Conservation (phyloP, 108 stramenopile species). For the Conticribra weissflogii region DNA sequence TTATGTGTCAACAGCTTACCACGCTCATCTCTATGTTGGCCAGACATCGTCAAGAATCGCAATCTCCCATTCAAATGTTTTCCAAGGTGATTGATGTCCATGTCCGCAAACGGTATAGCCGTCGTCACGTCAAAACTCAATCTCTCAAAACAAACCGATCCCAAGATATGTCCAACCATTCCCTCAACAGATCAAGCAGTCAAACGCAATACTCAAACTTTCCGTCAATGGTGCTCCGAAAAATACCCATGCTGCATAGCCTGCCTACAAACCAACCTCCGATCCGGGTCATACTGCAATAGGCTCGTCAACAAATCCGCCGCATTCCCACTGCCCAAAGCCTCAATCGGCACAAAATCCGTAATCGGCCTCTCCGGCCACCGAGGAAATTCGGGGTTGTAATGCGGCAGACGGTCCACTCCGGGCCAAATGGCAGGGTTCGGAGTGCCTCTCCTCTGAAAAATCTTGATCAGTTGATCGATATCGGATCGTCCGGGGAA, state of each 20-base stretch:
- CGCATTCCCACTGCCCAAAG: slow-evolving; percentile 67
- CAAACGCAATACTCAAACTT: background rate
- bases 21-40: too few relatives aligned
- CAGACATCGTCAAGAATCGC: too few relatives aligned
- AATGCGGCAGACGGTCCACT: slow-evolving; percentile 88
- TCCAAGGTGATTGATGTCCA: too few relatives aligned
- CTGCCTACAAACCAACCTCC: slow-evolving; percentile 82
- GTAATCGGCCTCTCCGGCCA: slow-evolving; percentile 86
- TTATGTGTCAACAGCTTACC: too few relatives aligned
- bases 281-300: slow-evolving; percentile 88
- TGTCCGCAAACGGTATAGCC: too few relatives aligned
- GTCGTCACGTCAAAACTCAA: too few relatives aligned
- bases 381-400: slow-evolving; percentile 89
- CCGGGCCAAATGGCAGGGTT: slow-evolving; percentile 88
- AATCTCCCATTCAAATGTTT: too few relatives aligned
- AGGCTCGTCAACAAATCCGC: slow-evolving; percentile 79
- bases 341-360: slow-evolving; percentile 76
- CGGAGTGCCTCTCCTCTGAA: slow-evolving; percentile 92
- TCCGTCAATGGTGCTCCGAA: slow-evolving; percentile 39
- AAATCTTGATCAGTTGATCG: slow-evolving; percentile 91
- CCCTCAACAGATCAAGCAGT: too few relatives aligned
- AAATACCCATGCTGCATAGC: slow-evolving; percentile 88
- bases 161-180: too few relatives aligned
- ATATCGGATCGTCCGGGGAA: slow-evolving; percentile 87
- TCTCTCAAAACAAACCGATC: too few relatives aligned